Conservation (phyloP, 352 stramenopile genomes). For the Phytophthora hibernalis region DNA sequence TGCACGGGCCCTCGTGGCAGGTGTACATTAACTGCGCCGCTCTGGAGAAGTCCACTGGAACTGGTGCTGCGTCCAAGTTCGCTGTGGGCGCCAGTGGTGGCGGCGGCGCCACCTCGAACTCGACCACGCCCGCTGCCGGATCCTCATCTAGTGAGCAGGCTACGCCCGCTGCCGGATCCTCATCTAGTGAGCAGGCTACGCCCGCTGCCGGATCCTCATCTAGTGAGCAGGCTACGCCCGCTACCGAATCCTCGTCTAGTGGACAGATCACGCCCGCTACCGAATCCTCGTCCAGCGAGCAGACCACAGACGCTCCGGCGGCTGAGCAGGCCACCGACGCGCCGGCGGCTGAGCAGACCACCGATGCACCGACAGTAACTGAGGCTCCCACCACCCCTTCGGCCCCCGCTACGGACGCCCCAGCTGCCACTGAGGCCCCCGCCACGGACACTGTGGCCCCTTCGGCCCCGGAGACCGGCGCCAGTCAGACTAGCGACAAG, state of each 20-base stretch:
- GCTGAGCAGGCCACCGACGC: constrained; percentile 9
- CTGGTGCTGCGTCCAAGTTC: constrained; percentile 32
- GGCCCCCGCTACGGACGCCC: constrained; percentile 14
- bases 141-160: no score
- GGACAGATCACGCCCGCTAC: no score
- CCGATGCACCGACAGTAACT: constrained; percentile 16
- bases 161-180: no score
- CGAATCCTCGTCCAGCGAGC: constrained; percentile 21
- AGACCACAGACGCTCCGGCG: constrained; percentile 13
- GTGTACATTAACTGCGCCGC: constrained; percentile 40
- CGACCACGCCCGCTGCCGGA: no score
- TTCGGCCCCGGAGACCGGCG: constrained; percentile 5
- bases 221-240: no score
- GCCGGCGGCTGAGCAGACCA: constrained; percentile 9
- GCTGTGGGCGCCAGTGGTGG: constrained; percentile 26
- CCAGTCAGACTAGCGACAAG: constrained; percentile 20
- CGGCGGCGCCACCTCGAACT: constrained; percentile 10
- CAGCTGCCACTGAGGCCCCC: constrained; percentile 4
- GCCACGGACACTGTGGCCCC: constrained; percentile 22
- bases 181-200: no score
- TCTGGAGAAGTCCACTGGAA: constrained; percentile 30
- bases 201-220: no score
- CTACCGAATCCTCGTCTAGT: no score
- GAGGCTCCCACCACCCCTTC: constrained; percentile 15
- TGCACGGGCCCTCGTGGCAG: constrained; percentile 39